These are phyloP conservation scores for Spinellus fusiger DNA, from an alignment of 192 early-diverging fungal species.

Conservation along the genomic window DNA sequence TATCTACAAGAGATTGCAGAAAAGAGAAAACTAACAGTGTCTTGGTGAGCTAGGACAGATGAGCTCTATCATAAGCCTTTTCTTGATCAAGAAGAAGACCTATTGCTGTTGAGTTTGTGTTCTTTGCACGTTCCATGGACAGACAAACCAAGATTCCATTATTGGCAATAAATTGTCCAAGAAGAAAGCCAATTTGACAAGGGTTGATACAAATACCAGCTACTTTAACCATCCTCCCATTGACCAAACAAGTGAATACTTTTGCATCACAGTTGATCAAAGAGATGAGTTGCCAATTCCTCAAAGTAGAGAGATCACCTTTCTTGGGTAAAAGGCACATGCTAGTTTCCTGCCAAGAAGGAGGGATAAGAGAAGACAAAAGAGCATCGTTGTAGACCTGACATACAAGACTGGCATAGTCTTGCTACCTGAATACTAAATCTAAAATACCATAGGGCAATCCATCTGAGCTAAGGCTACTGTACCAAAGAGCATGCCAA, in stretches of 20 bases:
- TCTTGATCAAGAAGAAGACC: constrained; percentile 16
- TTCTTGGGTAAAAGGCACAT: constrained; percentile 19
- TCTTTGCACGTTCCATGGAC: neutral
- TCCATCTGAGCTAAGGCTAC: constrained; percentile 8
- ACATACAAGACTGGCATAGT: neutral
- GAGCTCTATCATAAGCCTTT: constrained; percentile 21
- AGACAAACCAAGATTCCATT: neutral
- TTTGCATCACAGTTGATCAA: constrained; percentile 18
- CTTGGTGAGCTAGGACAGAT: constrained; percentile 5
- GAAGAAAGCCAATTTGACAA: constrained; percentile 17
- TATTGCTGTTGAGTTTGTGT: neutral
- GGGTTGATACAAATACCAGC: neutral
- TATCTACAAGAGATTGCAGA: neutral
- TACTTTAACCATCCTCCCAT: neutral
- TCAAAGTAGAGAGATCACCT: constrained; percentile 13
- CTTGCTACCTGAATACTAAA: neutral
- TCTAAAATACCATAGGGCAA: too few species aligned
- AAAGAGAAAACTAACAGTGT: neutral
- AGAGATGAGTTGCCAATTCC: constrained; percentile 17
- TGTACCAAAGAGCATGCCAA: neutral
- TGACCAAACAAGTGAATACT: constrained; percentile 12
- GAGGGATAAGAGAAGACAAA: neutral
- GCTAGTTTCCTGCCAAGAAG: neutral
- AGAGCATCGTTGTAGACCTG: neutral
- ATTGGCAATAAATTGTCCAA: constrained; percentile 1